Percentiles rank a stretch among this genome's conserved stretches.
Conservation (phyloP, 495 filamentous ascomycete species). For the Hypoxylon rickii region DNA sequence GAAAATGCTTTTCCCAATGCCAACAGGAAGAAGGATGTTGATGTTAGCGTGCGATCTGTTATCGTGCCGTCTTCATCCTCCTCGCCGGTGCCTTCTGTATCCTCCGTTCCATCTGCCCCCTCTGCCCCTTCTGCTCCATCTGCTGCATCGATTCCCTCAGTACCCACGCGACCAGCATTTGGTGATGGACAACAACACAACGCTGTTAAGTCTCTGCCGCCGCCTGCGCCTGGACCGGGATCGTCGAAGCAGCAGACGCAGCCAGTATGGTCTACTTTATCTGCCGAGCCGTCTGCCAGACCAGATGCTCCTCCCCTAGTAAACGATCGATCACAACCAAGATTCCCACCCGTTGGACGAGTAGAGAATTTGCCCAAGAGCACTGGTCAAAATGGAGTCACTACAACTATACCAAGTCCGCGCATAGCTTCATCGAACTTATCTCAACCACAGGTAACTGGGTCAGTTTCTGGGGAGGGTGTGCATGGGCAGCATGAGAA, state of each 20-base stretch:
- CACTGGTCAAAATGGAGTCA: constrained; percentile 1
- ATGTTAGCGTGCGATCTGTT: constrained; percentile 4
- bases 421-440: background rate
- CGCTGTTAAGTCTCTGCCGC: background rate
- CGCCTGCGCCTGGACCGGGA: background rate
- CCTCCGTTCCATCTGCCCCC: constrained; percentile 5
- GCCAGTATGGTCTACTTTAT: constrained; percentile 7
- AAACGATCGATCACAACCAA: constrained; percentile 8
- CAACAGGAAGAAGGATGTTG: constrained; percentile 21
- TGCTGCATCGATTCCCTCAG: too few species aligned
- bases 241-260: constrained; percentile 4
- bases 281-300: background rate
- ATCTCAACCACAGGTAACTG: constrained; percentile 1
- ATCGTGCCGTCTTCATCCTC: background rate
- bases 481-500: too few species aligned
- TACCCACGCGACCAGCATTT: constrained; percentile 16
- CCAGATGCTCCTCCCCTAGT: background rate
- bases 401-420: background rate
- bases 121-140: too few species aligned
- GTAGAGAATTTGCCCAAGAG: background rate
- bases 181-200: constrained; percentile 14
- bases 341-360: background rate
- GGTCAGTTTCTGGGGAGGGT: too few species aligned
- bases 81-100: background rate
- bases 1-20: constrained; percentile 11